phyloP scores from a whole-genome alignment of 768 basidiomycete species.

The Mycena vulgaris region DNA sequence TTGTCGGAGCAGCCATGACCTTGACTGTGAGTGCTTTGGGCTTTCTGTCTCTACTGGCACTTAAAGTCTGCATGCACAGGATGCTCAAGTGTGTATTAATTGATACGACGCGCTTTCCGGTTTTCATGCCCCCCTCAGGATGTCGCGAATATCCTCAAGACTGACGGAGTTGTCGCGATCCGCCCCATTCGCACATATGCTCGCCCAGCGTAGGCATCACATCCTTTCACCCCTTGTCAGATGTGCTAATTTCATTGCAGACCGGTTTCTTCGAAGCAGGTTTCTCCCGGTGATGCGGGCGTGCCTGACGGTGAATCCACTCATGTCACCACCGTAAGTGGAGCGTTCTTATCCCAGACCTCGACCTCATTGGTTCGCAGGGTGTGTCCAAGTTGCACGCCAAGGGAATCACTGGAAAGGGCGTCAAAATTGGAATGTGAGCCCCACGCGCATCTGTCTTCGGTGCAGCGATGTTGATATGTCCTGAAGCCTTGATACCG shows the following conservation, averaged over 20 bases:
- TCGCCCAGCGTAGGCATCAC: conserved; percentile 56
- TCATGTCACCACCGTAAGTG: conserved; percentile 68
- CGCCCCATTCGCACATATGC: conserved; percentile 65
- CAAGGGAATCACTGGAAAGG: conserved; percentile 71
- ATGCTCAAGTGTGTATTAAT: conserved; percentile 45
- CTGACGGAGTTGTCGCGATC: conserved; percentile 70
- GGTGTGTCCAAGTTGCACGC: conserved; percentile 79
- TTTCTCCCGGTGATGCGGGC: conserved; percentile 59
- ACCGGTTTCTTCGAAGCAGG: conserved; percentile 53
- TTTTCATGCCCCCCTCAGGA: conserved; percentile 53
- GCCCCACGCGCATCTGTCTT: conserved; percentile 42
- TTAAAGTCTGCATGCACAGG: conserved; percentile 27
- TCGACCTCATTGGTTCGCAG: conserved; percentile 44
- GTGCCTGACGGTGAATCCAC: conserved; percentile 65
- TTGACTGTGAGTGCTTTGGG: conserved; percentile 54
- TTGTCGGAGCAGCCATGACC: conserved; percentile 71
- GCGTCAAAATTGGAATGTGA: conserved; percentile 78
- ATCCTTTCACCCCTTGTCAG: conserved; percentile 1
- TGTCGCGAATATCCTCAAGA: conserved; percentile 57
- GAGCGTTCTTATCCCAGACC: not conserved
- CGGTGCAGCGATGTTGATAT: not conserved
- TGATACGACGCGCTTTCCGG: not conserved
- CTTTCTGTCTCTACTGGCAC: not conserved
- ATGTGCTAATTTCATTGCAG: conserved; percentile 44
- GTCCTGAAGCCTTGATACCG: conserved; percentile 39